Evolutionary conservation across 331 rosid species (phyloP), one percentile per base, ranked within the genome.

Genomic region (Saraca asoca): DNA sequence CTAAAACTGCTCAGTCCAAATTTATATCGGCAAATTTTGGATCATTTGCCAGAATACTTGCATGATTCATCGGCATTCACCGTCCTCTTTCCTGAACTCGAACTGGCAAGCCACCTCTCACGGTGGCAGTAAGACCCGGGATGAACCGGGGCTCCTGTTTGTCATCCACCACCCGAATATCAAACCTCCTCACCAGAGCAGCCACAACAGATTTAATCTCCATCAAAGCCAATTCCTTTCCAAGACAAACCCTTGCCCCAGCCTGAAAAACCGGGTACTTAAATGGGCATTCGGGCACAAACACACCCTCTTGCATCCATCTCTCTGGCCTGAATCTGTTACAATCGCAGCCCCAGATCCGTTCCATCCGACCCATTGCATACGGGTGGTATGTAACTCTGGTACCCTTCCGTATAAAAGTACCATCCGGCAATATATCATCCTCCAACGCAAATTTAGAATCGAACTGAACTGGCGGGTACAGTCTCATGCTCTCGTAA

Each of bases 321-420:
- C 98, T 81, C 2, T 83, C 82, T 0, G 98, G 98, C 31, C 75
- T 81, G 71, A 90, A 93, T 5, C 81, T 75, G 0, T 78, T 48
- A 48, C 82, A 86, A 62, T 90, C 90, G 1, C 85, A 66, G 11
- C 97, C 98, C 98, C 98, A 93, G 5, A 90, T 50, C 0, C 35
- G 63, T 43, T 84, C 95, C 96, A 88, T 88, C 54, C 98, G 85
- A 14, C 97, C 98, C 98, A 93, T 93, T 0, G 97, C 98, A 16
- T 88, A 93, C 0, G 94, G 96, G 58, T 93, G 97, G 59, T 88
- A 93, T 0, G 97, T 93, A 1, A 93, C 92, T 31, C 98, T 48
- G 0, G 88, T 86, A 0, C 98, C 98, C 17, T 75, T 79, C 12
- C 16, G 46, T 0, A 93, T 79, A 16, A 88, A 76, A 0, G 95